Conservation (phyloP, 1,139 yeast species). For the Saccharomyces hybrid region DNA sequence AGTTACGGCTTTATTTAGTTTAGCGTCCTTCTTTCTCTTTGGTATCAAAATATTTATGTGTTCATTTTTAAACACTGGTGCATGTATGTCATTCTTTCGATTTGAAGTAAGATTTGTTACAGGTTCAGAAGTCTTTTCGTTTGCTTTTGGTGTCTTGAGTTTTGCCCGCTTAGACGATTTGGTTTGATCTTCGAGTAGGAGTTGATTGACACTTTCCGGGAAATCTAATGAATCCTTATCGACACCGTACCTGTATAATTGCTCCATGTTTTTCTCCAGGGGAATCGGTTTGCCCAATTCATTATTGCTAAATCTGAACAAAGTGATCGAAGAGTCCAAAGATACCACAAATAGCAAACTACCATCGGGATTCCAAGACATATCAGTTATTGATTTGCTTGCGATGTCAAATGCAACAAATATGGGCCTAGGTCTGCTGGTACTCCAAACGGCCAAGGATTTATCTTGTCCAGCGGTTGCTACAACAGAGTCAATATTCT, state of each 20-base stretch:
- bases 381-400: slow-evolving; percentile 59
- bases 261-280: slow-evolving; percentile 55
- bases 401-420: slow-evolving; percentile 58
- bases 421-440: slow-evolving; percentile 52
- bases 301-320: slow-evolving; percentile 55
- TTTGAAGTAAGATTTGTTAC: slow-evolving; percentile 13
- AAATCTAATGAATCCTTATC: slow-evolving; percentile 75
- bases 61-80: slow-evolving; percentile 7
- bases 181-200: slow-evolving; percentile 60
- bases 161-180: slow-evolving; percentile 22
- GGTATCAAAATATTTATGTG: slow-evolving; percentile 25
- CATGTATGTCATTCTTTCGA: neutral
- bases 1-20: slow-evolving; percentile 26
- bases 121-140: slow-evolving; percentile 19
- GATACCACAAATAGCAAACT: slow-evolving; percentile 63
- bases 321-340: slow-evolving; percentile 74
- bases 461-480: slow-evolving; percentile 81
- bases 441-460: slow-evolving; percentile 64
- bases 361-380: slow-evolving; percentile 78
- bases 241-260: slow-evolving; percentile 77
- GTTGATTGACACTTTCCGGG: slow-evolving; percentile 80
- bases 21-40: slow-evolving; percentile 25
- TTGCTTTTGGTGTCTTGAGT: slow-evolving; percentile 5
- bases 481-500: slow-evolving; percentile 39
- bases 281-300: slow-evolving; percentile 75